phyloP scores from a whole-genome alignment of 768 basidiomycete genomes.

The Mycena capillaripes region DNA sequence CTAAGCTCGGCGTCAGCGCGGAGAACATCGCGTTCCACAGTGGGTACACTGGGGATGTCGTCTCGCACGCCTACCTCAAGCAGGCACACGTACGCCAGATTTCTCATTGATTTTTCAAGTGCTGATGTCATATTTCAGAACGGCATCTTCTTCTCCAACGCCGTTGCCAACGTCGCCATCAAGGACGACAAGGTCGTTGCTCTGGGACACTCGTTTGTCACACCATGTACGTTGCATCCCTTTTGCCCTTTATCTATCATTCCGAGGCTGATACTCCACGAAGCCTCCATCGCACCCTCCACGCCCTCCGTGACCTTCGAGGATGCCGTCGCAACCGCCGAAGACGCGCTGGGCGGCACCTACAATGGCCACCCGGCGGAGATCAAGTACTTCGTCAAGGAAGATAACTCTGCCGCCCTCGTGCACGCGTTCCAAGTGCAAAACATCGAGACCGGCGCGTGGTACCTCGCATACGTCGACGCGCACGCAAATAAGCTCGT shows the following conservation, averaged over 20 bases:
- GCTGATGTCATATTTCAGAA: too few species aligned
- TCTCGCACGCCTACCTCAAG: constrained; percentile 46
- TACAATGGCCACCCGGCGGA: constrained; percentile 46
- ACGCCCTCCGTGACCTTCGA: constrained; percentile 44
- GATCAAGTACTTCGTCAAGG: constrained; percentile 49
- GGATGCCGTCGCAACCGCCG: constrained; percentile 49
- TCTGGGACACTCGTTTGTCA: constrained; percentile 36
- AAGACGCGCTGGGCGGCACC: constrained; percentile 43
- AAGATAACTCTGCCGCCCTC: constrained; percentile 46
- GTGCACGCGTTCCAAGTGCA: constrained; percentile 43
- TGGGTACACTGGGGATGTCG: constrained; percentile 36
- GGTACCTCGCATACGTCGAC: constrained; percentile 65
- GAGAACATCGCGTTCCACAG: constrained; percentile 39
- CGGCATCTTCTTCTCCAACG: constrained; percentile 47
- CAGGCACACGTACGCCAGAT: constrained; percentile 46
- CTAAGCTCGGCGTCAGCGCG: constrained; percentile 24
- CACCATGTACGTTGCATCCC: constrained; percentile 39
- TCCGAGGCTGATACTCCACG: not conserved
- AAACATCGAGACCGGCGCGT: constrained; percentile 46
- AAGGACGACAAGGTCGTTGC: constrained; percentile 36
- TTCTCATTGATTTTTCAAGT: not conserved
- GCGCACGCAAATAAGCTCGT: constrained; percentile 56
- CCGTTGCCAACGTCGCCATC: constrained; percentile 41
- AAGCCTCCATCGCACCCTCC: constrained; percentile 37
- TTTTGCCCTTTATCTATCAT: not conserved